Base-by-base conservation (phyloP, 108 stramenopile species). In the Bacterosira constricta region DNA sequence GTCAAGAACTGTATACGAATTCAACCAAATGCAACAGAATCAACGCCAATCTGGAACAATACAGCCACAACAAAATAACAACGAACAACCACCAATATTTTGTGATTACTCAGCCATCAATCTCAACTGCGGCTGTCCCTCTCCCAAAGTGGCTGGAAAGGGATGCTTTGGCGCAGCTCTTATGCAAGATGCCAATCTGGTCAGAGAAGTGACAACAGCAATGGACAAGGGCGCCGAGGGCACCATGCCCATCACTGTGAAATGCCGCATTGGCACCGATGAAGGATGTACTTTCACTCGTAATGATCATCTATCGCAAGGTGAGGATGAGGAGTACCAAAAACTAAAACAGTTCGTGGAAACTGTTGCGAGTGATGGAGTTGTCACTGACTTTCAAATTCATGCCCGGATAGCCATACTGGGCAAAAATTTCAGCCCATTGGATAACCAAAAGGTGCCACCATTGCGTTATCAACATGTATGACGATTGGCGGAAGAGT, bases 71-170 rank as follows among this genome's bases (percentile, higher is more conserved):
- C 20, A 23, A 13, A 36, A 25, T 20, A 21, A 12, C 32, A 21
- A 1, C 23, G 49, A 66, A 11, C 66, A 81, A 30, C 82, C 85
- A 0, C 74, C 87, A 12, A 60, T 79, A 21, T 68, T 59, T 38
- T 92, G 94, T 74, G 87, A 88, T 30, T 99, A 98, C 68, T 97
- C 97, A 20, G 98, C 96, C 32, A 67, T 99, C 21, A 99, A 99
- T 83, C 66, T 99, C 39, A 99, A 99, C 71, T 97, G 97, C 60
- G 99, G 99, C 6, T 99, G 99, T 86, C 99, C 98, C 7, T 89
- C 86, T 38, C 96, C 98, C 38, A 90, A 93, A 66, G 99, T 99
- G 0, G 96, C 98, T 23, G 92, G 93, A 0, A 97, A 97, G 63
- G 96, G 97, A 47, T 95, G 94, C 45, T 99, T 99, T 66, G 99